A percentile compares a stretch with the other conserved stretches of the same genome.
Evolutionary conservation across 805 yeast species (phyloP).

Genomic region (Nakazawaea populi): DNA sequence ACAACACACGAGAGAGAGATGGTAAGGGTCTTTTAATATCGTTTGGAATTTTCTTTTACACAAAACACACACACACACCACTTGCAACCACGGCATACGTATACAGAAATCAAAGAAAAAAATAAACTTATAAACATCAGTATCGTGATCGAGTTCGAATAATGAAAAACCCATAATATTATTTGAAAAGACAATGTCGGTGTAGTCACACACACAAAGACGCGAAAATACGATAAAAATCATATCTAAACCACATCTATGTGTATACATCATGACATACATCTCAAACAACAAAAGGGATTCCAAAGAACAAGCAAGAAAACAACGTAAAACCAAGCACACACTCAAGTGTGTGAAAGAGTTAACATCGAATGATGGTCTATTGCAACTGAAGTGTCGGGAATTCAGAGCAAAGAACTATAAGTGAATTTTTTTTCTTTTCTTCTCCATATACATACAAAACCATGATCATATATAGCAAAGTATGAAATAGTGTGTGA

Average conservation of each 20-base stretch:
- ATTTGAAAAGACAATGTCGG: too few relatives aligned
- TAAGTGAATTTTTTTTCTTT: conserved; percentile 11
- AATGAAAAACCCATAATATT: too few relatives aligned
- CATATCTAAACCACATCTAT: neutral
- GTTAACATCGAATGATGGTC: neutral
- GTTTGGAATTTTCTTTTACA: neutral
- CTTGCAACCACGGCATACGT: too few relatives aligned
- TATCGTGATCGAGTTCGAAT: neutral
- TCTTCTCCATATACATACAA: too few relatives aligned
- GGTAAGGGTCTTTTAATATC: too few relatives aligned
- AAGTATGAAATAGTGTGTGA: conserved; percentile 6
- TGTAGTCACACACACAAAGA: too few relatives aligned
- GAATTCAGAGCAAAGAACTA: conserved; percentile 57
- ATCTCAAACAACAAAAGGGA: too few relatives aligned
- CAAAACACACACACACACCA: too few relatives aligned
- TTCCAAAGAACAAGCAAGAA: neutral
- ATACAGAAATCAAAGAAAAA: too few relatives aligned
- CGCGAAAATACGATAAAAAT: neutral
- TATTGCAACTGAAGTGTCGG: conserved; percentile 79
- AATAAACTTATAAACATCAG: neutral
- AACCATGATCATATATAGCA: conserved; percentile 5
- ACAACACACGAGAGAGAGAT: too few relatives aligned
- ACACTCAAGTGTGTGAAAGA: too few relatives aligned
- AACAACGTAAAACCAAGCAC: neutral
- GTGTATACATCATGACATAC: conserved; percentile 6